Percentiles rank a stretch among this genome's conserved stretches.
phyloP scores from a whole-genome alignment of 1,139 yeast genomes.

The Candida neerlandica region DNA sequence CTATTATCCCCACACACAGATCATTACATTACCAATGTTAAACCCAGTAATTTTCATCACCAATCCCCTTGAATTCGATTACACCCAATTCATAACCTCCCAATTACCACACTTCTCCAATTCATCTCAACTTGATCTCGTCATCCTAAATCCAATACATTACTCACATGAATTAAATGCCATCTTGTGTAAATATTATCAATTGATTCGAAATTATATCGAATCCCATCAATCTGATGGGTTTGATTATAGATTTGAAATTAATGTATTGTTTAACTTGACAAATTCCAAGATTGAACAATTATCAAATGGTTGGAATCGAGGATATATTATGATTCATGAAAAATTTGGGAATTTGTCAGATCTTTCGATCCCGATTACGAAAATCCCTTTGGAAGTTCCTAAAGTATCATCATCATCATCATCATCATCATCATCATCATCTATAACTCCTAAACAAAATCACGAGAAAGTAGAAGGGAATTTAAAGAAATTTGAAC shows the following conservation, averaged over 20 bases:
- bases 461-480: no score
- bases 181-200: constrained; percentile 31
- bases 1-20: not conserved
- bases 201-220: constrained; percentile 25
- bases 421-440: not conserved
- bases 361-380: not conserved
- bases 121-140: constrained; percentile 24
- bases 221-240: constrained; percentile 4
- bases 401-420: not conserved
- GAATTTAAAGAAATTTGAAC: not conserved
- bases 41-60: constrained; percentile 27
- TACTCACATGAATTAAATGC: constrained; percentile 26
- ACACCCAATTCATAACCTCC: constrained; percentile 22
- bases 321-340: constrained; percentile 9
- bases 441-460: not conserved
- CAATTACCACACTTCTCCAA: not conserved
- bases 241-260: constrained; percentile 30
- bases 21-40: constrained; percentile 10
- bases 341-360: constrained; percentile 2
- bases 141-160: constrained; percentile 22
- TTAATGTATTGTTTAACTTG: constrained; percentile 34
- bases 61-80: constrained; percentile 29
- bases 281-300: not conserved
- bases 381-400: not conserved
- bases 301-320: constrained; percentile 9